Evolutionary conservation across 2,329 filamentous ascomycete genomes (phyloP), one percentile per base, ranked within the genome.

Genomic region (Sporothrix variecibatus): DNA sequence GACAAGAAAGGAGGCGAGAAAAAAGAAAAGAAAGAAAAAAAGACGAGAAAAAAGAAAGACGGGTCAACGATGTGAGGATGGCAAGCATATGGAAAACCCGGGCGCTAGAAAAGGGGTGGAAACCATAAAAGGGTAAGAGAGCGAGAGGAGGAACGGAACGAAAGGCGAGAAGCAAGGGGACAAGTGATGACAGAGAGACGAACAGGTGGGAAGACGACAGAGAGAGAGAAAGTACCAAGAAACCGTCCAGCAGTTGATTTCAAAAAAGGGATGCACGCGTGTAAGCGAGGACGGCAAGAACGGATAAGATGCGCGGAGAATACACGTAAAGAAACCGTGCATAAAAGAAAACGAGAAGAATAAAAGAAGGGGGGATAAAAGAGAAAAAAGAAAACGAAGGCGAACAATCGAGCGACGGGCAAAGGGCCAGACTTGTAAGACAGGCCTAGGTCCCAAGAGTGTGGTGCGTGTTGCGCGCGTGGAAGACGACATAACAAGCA

Each of bases 181-280:
- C 8, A n/a, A 11, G 62, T 43, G 12, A 43, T 7, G 34, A 46
- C 11, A 17, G 12, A 43, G 60, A n/a, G 38, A 26, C 60, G 34
- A 65, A 43, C 20, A n/a, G 9, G 34, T 26, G 60, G 34, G 34
- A 38, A 64, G 31, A 20, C 15, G 11, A n/a, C 56, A 20, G n/a
- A n/a, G n/a, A 58, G 26, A 58, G 53, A 11, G 8, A 20, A 11
- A 20, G 15, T 20, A 20, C 26, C 23, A 58, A 58, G 56, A 34
- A 60, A 60, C 8, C 17, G 20, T 7, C 31, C 28, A 40, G 31
- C 5, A 34, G 5, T 53, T 58, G 53, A 20, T 17, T 58, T 40
- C 58, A 43, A 43, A n/a, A 65, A 65, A 65, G 62, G 31, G 62
- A 67, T 67, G 38, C 23, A 67, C n/a, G 31, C 38, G 34, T 64